Evolutionary conservation across 257 asterid genomes (phyloP).

Genomic region (Echites panduratus): DNA sequence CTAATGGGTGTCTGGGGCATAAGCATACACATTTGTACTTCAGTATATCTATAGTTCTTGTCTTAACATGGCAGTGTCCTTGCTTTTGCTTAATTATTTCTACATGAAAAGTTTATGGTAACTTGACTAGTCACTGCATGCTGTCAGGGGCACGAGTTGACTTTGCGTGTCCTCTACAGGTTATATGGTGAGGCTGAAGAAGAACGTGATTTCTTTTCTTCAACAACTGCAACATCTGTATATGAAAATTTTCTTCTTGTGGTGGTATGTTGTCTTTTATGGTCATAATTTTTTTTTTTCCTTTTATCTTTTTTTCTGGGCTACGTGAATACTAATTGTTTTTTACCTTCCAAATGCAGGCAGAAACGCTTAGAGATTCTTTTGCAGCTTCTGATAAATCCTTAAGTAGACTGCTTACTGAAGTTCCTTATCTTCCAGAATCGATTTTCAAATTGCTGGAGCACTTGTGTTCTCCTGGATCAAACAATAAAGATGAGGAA

Average conservation of each 20-base stretch:
- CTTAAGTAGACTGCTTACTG: conserved; percentile 82
- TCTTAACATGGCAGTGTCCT: neutral
- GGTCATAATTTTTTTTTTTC: conserved; percentile 20
- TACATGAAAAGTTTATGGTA: conserved; percentile 16
- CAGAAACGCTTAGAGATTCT: conserved; percentile 79
- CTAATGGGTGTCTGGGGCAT: neutral
- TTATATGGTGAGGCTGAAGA: conserved; percentile 95
- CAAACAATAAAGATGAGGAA: conserved; percentile 52
- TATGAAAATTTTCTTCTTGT: conserved; percentile 85
- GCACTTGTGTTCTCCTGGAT: conserved; percentile 77
- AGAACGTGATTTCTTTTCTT: conserved; percentile 78
- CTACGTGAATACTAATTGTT: conserved; percentile 16
- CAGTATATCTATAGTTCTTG: neutral
- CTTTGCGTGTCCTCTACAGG: conserved; percentile 91
- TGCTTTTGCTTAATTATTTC: neutral
- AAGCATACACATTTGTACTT: neutral
- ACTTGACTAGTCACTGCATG: conserved; percentile 48
- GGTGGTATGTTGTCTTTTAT: conserved; percentile 54
- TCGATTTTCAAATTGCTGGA: conserved; percentile 70
- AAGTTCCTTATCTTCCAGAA: conserved; percentile 86
- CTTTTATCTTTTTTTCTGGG: conserved; percentile 21
- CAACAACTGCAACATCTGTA: conserved; percentile 82
- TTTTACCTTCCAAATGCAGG: conserved; percentile 41
- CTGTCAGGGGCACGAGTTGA: conserved; percentile 99
- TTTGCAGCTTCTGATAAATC: conserved; percentile 98